Conservation (phyloP, 2,329 filamentous ascomycete species). For the Allantophomopsis cytisporea region DNA sequence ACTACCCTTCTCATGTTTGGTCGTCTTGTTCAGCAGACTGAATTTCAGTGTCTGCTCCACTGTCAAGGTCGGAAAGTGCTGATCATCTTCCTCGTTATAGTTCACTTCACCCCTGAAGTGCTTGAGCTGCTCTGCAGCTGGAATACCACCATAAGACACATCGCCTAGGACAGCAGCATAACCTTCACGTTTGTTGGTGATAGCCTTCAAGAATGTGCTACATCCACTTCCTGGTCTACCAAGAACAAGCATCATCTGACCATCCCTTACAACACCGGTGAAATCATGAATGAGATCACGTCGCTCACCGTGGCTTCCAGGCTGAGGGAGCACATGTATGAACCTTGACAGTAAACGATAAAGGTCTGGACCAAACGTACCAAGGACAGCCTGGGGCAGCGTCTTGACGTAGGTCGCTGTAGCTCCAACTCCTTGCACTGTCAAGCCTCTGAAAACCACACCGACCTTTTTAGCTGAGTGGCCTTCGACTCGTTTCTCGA, state of each 20-base stretch:
- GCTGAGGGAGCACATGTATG: constrained; percentile 11
- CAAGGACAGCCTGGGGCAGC: constrained; percentile 58
- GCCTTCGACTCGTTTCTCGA: constrained; percentile 58
- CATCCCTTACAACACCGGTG: constrained; percentile 50
- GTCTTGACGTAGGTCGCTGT: constrained; percentile 58
- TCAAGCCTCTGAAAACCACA: constrained; percentile 64
- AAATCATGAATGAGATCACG: constrained; percentile 48
- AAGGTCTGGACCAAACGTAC: constrained; percentile 70
- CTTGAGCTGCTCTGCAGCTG: constrained; percentile 29
- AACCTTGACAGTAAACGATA: constrained; percentile 41
- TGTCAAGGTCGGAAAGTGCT: constrained; percentile 35
- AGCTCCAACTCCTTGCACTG: constrained; percentile 56
- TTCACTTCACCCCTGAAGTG: constrained; percentile 42
- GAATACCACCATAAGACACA: constrained; percentile 41
- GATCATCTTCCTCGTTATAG: constrained; percentile 37
- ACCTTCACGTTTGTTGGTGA: constrained; percentile 49
- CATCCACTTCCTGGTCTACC: constrained; percentile 63
- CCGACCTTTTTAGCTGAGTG: constrained; percentile 64
- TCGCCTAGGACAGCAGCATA: constrained; percentile 48
- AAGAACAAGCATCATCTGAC: constrained; percentile 61
- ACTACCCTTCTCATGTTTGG: constrained; percentile 26
- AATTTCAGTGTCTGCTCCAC: constrained; percentile 38
- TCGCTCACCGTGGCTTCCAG: constrained; percentile 9
- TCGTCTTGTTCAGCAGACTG: constrained; percentile 41
- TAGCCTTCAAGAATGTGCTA: constrained; percentile 55